Evolutionary conservation across 2,329 filamentous ascomycete genomes (phyloP).

Genomic region (Achaetomium macrosporum): DNA sequence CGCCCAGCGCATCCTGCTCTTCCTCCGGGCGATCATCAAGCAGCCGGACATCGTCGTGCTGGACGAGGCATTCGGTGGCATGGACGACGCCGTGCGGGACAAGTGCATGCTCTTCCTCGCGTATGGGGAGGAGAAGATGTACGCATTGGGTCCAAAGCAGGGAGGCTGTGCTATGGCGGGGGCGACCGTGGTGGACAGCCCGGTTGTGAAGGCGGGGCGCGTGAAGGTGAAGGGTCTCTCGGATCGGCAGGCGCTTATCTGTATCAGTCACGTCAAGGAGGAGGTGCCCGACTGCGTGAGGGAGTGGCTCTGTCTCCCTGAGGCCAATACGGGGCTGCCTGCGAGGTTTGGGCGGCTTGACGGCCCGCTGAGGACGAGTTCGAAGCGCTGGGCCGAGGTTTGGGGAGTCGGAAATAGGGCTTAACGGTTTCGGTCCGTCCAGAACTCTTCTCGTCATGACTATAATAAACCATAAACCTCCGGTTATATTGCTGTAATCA

Average conservation of each 20-base stretch:
- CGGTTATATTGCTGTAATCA: no score
- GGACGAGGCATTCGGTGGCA: conserved; percentile 83
- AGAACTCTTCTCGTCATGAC: no score
- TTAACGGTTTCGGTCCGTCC: no score
- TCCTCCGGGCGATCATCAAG: conserved; percentile 76
- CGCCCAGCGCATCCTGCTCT: conserved; percentile 77
- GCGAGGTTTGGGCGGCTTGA: conserved; percentile 61
- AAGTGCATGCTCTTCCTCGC: conserved; percentile 80
- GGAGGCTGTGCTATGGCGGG: conserved; percentile 17
- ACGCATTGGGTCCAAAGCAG: conserved; percentile 20
- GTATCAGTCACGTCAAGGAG: conserved; percentile 84
- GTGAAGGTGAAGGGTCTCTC: conserved; percentile 57
- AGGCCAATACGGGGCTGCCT: conserved; percentile 56
- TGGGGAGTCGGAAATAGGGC: conserved; percentile 43
- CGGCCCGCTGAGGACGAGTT: conserved; percentile 53
- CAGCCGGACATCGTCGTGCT: conserved; percentile 75
- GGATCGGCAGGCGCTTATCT: conserved; percentile 73
- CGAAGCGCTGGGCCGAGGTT: conserved; percentile 57
- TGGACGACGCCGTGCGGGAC: conserved; percentile 75
- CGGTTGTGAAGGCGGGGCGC: conserved; percentile 37
- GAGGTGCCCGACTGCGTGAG: conserved; percentile 81
- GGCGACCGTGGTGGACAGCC: conserved; percentile 41
- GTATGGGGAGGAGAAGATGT: conserved; percentile 50
- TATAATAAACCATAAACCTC: no score
- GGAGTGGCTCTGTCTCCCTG: conserved; percentile 81